Percentiles rank a stretch among this genome's conserved stretches.
Conservation (phyloP, 179 eudicot species). For the Patellifolia procumbens region DNA sequence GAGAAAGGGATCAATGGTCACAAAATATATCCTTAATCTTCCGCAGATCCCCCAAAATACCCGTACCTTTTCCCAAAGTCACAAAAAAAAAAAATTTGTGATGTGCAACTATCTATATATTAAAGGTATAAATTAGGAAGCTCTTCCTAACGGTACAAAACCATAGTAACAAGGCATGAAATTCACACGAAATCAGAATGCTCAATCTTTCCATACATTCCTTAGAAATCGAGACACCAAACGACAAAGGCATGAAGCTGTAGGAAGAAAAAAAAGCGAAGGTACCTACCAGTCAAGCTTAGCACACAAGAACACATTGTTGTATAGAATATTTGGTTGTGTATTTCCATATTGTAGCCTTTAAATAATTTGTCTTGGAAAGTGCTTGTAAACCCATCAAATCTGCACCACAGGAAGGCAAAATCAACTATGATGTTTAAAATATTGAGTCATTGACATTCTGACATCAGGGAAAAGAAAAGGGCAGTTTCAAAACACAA, state of each 20-base stretch:
- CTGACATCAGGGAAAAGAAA: background rate
- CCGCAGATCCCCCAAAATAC: too few relatives aligned
- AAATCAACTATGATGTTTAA: background rate
- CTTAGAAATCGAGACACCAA: background rate
- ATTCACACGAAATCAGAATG: background rate
- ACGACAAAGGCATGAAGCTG: background rate
- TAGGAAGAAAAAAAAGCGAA: background rate
- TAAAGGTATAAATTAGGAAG: too few relatives aligned
- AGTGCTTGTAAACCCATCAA: constrained; percentile 99
- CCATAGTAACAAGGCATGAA: background rate
- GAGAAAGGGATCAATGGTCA: too few relatives aligned
- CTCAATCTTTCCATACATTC: background rate
- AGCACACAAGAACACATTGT: constrained; percentile 91
- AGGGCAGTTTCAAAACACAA: background rate
- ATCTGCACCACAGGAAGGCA: constrained; percentile 44
- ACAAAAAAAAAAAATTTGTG: too few relatives aligned
- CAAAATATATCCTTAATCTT: too few relatives aligned
- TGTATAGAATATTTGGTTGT: constrained; percentile 95
- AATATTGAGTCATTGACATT: background rate
- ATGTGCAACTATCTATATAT: too few relatives aligned
- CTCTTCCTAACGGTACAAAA: background rate
- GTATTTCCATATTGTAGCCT: constrained; percentile 98
- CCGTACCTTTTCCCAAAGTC: too few relatives aligned
- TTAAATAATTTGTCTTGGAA: constrained; percentile 95
- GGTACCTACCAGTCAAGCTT: constrained; percentile 77